Percentiles rank a stretch among this genome's conserved stretches.
These are phyloP conservation scores for Saccharomycopsis selenospora DNA, from an alignment of 805 yeast species.

Conservation along the genomic window DNA sequence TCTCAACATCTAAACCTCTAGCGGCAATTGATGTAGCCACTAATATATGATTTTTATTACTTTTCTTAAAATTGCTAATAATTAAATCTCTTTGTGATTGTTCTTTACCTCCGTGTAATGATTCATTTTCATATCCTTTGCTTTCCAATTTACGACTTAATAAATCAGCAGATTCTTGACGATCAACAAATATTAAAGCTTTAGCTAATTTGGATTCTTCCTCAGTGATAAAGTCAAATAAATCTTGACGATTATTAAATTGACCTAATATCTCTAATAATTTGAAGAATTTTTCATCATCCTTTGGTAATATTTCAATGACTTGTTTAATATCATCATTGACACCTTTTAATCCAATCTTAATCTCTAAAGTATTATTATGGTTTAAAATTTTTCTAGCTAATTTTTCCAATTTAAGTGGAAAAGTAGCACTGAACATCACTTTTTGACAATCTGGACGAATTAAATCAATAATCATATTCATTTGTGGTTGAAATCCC, in stretches of 20 bases:
- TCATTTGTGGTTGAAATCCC: conserved; percentile 96
- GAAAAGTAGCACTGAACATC: conserved; percentile 90
- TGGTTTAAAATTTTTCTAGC: conserved; percentile 53
- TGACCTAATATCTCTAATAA: conserved; percentile 51
- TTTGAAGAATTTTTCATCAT: conserved; percentile 47
- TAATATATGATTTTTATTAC: conserved; percentile 50
- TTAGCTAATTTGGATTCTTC: conserved; percentile 36
- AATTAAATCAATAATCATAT: conserved; percentile 64
- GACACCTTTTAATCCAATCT: conserved; percentile 77
- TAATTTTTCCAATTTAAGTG: conserved; percentile 65
- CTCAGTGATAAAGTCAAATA: conserved; percentile 22
- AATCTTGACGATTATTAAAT: conserved; percentile 9
- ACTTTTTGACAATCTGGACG: conserved; percentile 87
- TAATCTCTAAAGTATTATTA: conserved; percentile 59
- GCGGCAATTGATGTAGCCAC: conserved; percentile 95
- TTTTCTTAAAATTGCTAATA: conserved; percentile 58
- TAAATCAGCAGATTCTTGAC: conserved; percentile 80
- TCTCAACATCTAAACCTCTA: conserved; percentile 90
- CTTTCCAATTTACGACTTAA: conserved; percentile 46
- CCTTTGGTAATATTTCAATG: conserved; percentile 50
- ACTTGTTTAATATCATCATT: conserved; percentile 73
- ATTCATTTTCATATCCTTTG: conserved; percentile 50
- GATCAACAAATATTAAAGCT: conserved; percentile 76
- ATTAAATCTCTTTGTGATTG: conserved; percentile 76
- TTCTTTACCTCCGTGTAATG: conserved; percentile 90